A percentile compares a stretch with the other conserved stretches of the same genome.
Conservation (phyloP, 345 rosid species). For the Hibiscus mutabilis region DNA sequence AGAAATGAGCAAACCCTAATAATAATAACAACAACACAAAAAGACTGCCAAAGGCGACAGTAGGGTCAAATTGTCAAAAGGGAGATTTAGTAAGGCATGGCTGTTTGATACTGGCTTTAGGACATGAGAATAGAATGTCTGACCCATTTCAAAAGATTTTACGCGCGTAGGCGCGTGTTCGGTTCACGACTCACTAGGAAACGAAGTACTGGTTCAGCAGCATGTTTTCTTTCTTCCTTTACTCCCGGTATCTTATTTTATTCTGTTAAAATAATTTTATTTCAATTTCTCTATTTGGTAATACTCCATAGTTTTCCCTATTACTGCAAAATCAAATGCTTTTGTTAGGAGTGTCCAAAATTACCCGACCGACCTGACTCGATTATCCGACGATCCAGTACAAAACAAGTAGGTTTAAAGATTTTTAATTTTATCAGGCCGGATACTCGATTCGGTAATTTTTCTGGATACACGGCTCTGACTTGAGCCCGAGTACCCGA, state of each 20-base stretch:
- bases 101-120: background rate
- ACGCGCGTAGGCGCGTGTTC: conserved; percentile 26
- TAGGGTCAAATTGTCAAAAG: conserved; percentile 13
- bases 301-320: too few relatives aligned
- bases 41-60: conserved; percentile 2
- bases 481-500: too few relatives aligned
- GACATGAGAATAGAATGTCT: conserved; percentile 19
- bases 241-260: background rate
- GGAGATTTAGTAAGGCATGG: background rate
- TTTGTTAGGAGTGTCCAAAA: too few relatives aligned
- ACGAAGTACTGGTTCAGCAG: conserved; percentile 43
- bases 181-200: conserved; percentile 28
- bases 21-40: background rate
- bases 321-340: background rate
- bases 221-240: background rate
- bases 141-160: conserved; percentile 16
- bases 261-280: background rate
- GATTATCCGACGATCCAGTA: too few relatives aligned
- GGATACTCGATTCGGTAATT: too few relatives aligned
- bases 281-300: background rate
- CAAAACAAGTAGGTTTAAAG: too few relatives aligned
- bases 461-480: too few relatives aligned
- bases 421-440: too few relatives aligned
- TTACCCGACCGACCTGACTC: too few relatives aligned
- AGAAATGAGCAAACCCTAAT: background rate